Evolutionary conservation across 768 basidiomycete genomes (phyloP), one percentile per base, ranked within the genome.

Genomic region (Mycena rebaudengoi): DNA sequence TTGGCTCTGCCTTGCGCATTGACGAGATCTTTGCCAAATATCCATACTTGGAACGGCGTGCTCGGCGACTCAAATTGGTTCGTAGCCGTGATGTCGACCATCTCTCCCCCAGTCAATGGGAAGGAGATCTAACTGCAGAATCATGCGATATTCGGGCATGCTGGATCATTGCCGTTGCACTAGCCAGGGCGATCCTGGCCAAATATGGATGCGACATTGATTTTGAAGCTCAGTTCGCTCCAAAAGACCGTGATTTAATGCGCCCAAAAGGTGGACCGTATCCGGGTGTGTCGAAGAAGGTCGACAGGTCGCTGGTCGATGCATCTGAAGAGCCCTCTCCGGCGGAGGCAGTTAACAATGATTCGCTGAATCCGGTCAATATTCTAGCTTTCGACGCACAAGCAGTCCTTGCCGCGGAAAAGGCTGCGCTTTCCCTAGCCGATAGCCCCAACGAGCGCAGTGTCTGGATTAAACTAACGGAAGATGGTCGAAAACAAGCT

Each of bases 221-320:
- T n/a, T 41, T 7, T 29, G 68, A 59, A 32, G 30, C 13, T 7
- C 35, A 59, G 41, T 67, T 60, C 46, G n/a, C 26, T 5, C 25
- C 18, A n/a, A 14, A 13, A 3, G 52, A 48, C 21, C 46, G 65
- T 14, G 73, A 75, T 44, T 44, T 75, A 43, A 50, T 74, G 57
- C 49, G 67, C 16, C 74, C 74, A 7, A 61, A 52, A 10, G 68
- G 69, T 16, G 70, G 74, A 5, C 67, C 68, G 32, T 75, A 74
- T 60, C 74, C 74, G 20, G 71, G 70, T 20, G 65, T 74, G 13
- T 68, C 73, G 30, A 50, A 56, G 8, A 71, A 72, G 51, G 54
- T 69, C 0, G 72, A 75, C 58, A 52, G 69, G 6, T 73, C 67
- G 2, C 23, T 70, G n/a, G n/a, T n/a, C n/a, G n/a, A n/a, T n/a